A percentile compares a stretch with the other conserved stretches of the same genome.
These are phyloP conservation scores for Cryptomeria japonica DNA, from an alignment of 75 land plant species.

Conservation along the genomic window DNA sequence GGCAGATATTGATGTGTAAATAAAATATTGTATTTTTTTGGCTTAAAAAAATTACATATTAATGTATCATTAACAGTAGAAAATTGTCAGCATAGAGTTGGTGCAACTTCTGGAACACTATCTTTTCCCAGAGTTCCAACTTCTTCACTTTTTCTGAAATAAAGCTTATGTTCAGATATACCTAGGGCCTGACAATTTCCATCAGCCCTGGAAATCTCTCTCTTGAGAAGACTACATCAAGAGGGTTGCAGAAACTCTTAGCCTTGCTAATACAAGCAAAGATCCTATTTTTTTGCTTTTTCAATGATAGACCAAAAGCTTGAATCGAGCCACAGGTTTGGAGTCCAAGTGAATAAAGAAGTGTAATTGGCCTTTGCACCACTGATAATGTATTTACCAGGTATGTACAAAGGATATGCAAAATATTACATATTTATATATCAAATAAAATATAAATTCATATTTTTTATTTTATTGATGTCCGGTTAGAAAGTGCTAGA, in stretches of 20 bases:
- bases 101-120: background rate
- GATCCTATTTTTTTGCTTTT: no score
- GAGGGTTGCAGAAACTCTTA: background rate
- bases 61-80: background rate
- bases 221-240: background rate
- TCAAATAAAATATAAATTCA: no score
- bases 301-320: no score
- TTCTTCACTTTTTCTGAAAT: background rate
- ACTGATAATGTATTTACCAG: no score
- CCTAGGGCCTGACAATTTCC: background rate
- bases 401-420: no score
- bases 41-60: background rate
- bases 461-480: no score
- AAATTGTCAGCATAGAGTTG: background rate
- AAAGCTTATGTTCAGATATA: background rate
- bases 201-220: background rate
- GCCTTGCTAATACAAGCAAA: background rate
- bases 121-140: background rate
- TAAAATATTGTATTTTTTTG: background rate
- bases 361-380: no score
- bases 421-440: no score
- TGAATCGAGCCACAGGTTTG: no score
- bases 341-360: no score
- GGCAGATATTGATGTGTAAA: background rate
- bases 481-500: no score